Conservation (phyloP, 164 flowering plant species). For the Liriodendron chinense region DNA sequence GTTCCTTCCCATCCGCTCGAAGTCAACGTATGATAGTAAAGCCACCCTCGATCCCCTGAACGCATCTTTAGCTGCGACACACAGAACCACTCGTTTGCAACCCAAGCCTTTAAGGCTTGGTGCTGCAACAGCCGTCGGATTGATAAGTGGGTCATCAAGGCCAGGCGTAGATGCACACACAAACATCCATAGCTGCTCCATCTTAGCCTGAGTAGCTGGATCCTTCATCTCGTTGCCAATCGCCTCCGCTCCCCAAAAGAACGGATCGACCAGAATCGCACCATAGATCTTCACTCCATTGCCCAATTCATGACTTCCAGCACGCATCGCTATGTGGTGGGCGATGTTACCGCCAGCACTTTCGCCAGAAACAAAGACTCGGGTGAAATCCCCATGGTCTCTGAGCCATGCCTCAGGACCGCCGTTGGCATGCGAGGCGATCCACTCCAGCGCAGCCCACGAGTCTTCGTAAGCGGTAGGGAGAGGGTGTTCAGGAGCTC, state of each 20-base stretch:
- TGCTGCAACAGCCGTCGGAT: slow-evolving; percentile 2
- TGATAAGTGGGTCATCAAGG: slow-evolving; percentile 3
- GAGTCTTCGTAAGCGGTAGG: slow-evolving; percentile 39
- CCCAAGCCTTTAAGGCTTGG: background rate
- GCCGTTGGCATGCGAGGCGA: slow-evolving; percentile 26
- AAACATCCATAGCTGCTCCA: slow-evolving; percentile 4
- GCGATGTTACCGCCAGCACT: slow-evolving; percentile 58
- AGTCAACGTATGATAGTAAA: background rate
- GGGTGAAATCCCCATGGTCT: slow-evolving; percentile 34
- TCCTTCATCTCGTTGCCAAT: background rate
- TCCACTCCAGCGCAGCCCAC: slow-evolving; percentile 60
- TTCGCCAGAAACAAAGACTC: slow-evolving; percentile 54
- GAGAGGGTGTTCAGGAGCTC: slow-evolving; percentile 52
- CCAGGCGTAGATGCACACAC: slow-evolving; percentile 10
- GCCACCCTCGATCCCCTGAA: slow-evolving; percentile 8
- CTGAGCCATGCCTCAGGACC: slow-evolving; percentile 40
- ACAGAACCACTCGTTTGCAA: slow-evolving; percentile 8
- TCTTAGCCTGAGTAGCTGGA: background rate
- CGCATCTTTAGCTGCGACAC: slow-evolving; percentile 11
- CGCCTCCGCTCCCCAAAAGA: slow-evolving; percentile 5
- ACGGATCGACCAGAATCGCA: slow-evolving; percentile 6
- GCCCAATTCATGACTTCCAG: slow-evolving; percentile 13
- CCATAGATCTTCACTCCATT: slow-evolving; percentile 9
- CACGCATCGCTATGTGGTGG: slow-evolving; percentile 30
- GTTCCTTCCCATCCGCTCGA: slow-evolving; percentile 15